Base-by-base conservation (phyloP, 306 rosid genomes). In the Canavalia gladiata region DNA sequence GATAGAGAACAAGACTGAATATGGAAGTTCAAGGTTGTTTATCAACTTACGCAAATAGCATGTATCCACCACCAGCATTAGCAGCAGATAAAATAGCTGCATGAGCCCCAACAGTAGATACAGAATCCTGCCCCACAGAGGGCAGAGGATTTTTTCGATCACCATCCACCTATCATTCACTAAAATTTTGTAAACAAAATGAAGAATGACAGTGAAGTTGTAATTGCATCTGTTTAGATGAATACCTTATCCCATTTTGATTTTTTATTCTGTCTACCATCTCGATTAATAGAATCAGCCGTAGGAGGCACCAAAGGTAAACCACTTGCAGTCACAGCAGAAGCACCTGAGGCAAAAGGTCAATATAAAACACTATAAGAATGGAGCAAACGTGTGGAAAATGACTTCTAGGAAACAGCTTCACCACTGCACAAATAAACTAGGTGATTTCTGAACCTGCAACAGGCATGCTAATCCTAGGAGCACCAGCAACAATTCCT, bases 11-110 rank as follows among this genome's bases (percentile, higher is more conserved):
- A 33, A 57, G 30, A 60, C 42, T 46, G 82, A n/a, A 73, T 29
- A 63, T 4, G 65, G 35, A 45, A 60, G 47, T 84, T 72, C 49
- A 43, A 52, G 52, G 57, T 41, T 12, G 70, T 42, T 71, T 29
- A 70, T 13, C 76, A 42, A 87, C 97, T 81, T 88, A 93, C 99
- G 90, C 97, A 88, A 91, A 91, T 78, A 86, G 91, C 92, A 87
- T 82, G 91, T 93, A 93, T 68, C 99, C 98, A 30, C 92, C 86
- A 49, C 97, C 94, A 43, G 90, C 91, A 83, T 84, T 93, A 58
- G 92, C 78, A 83, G 97, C 92, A 76, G 98, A 89, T 45, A 91
- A 56, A 68, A 93, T 74, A 76, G 92, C 78, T 45, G 91, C 88
- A 82, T 89, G 95, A 74, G 96, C 86, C 82, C 93, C 94, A 34